These are phyloP conservation scores for Coffea humblotiana DNA, from an alignment of 305 asterid species.

Conservation along the genomic window DNA sequence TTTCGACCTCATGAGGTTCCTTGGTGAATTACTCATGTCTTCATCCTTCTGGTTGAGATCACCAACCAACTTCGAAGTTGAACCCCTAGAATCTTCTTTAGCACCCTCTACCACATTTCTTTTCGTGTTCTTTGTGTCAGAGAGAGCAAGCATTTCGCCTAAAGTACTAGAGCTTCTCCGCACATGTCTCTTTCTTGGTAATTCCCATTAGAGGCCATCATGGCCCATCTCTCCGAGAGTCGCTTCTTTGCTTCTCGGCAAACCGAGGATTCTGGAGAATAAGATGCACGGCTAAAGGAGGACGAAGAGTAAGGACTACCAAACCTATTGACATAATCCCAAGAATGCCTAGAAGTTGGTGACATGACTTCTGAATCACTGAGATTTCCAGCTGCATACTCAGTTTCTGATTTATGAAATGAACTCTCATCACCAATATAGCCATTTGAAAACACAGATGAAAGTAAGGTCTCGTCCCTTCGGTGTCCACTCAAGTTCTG, in stretches of 20 bases:
- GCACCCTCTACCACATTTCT: conserved; percentile 25
- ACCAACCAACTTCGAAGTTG: conserved; percentile 12
- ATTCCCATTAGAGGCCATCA: conserved; percentile 74
- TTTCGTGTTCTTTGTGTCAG: conserved; percentile 33
- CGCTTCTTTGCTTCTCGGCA: conserved; percentile 96
- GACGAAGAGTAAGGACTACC: conserved; percentile 76
- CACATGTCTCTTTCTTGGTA: conserved; percentile 36
- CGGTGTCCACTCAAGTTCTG: conserved; percentile 36
- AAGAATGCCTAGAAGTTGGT: conserved; percentile 78
- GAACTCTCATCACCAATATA: conserved; percentile 89
- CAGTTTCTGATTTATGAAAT: conserved; percentile 60
- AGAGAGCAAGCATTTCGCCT: conserved; percentile 59
- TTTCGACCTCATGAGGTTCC: conserved; percentile 66
- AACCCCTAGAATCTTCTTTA: conserved; percentile 25
- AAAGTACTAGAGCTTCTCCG: conserved; percentile 46
- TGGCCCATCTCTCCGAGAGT: conserved; percentile 95
- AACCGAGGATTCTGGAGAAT: conserved; percentile 80
- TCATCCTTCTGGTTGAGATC: conserved; percentile 25
- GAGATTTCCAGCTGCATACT: conserved; percentile 62
- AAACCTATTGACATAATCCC: conserved; percentile 79
- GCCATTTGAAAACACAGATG: conserved; percentile 82
- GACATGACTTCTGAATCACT: conserved; percentile 84
- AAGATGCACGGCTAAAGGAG: conserved; percentile 77
- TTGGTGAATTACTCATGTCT: conserved; percentile 24
- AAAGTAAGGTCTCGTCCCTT: conserved; percentile 64